Evolutionary conservation across 805 yeast species (phyloP).

Genomic region (Ogataea polymorpha): DNA sequence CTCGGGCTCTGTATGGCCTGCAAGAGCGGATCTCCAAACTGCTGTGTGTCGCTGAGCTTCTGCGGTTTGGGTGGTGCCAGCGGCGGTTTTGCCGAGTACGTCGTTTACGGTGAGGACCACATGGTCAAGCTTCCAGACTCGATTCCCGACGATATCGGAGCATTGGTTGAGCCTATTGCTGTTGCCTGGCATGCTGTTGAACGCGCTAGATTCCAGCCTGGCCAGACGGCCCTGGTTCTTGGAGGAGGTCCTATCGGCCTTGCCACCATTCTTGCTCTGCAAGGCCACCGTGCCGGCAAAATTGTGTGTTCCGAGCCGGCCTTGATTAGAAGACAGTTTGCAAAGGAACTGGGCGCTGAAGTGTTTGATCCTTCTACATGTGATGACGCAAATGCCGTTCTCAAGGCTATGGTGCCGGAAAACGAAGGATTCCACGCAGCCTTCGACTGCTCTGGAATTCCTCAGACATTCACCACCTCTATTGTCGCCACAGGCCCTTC

Average conservation of each 20-base stretch:
- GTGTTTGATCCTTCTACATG: constrained; percentile 32
- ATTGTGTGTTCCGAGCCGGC: constrained; percentile 65
- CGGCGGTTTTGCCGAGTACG: constrained; percentile 48
- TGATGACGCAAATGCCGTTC: constrained; percentile 31
- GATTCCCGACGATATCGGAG: constrained; percentile 36
- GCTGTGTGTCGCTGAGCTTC: constrained; percentile 40
- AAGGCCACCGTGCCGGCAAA: constrained; percentile 45
- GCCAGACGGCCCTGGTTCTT: constrained; percentile 46
- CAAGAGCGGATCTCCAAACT: constrained; percentile 46
- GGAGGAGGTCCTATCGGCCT: constrained; percentile 67
- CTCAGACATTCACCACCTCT: constrained; percentile 42
- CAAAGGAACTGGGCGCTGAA: constrained; percentile 46
- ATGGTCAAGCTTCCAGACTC: constrained; percentile 37
- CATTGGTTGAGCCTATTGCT: constrained; percentile 54
- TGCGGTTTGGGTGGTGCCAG: constrained; percentile 53
- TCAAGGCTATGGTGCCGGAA: constrained; percentile 36
- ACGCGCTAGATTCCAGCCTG: constrained; percentile 40
- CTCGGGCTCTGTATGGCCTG: constrained; percentile 45
- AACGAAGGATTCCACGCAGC: constrained; percentile 48
- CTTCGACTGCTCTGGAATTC: constrained; percentile 53
- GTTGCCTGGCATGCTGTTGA: constrained; percentile 60
- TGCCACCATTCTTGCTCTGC: constrained; percentile 51
- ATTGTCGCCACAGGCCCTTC: constrained; percentile 39
- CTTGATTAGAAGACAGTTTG: constrained; percentile 56
- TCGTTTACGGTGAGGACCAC: constrained; percentile 39